These are phyloP conservation scores for Passalora sequoiae DNA, from an alignment of 2,329 filamentous ascomycete genomes.

Conservation along the genomic window DNA sequence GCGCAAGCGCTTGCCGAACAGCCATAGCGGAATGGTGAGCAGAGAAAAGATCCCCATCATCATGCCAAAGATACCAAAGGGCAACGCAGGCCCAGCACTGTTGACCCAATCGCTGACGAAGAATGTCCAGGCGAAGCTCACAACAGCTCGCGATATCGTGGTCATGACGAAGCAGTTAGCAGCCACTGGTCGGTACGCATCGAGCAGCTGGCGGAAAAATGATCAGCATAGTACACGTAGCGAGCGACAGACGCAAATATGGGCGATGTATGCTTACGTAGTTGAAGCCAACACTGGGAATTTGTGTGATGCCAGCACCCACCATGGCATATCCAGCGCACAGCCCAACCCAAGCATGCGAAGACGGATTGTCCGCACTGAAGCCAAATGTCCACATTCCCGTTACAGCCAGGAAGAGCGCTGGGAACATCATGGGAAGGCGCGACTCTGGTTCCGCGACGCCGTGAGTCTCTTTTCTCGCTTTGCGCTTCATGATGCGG, in stretches of 20 bases:
- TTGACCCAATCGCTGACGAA: slow-evolving; percentile 49
- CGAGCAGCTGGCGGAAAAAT: slow-evolving; percentile 40
- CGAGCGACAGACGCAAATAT: not conserved
- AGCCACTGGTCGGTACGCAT: slow-evolving; percentile 45
- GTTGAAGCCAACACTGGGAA: slow-evolving; percentile 41
- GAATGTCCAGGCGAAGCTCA: slow-evolving; percentile 53
- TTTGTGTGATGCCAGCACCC: slow-evolving; percentile 40
- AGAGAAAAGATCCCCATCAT: slow-evolving; percentile 47
- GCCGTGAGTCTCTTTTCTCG: slow-evolving; percentile 35
- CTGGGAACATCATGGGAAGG: slow-evolving; percentile 37
- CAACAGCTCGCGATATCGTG: slow-evolving; percentile 45
- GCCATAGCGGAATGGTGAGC: slow-evolving; percentile 37
- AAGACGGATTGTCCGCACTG: slow-evolving; percentile 35
- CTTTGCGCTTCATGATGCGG: slow-evolving; percentile 34
- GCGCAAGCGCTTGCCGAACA: slow-evolving; percentile 38
- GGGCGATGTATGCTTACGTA: too few relatives aligned
- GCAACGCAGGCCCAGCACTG: slow-evolving; percentile 41
- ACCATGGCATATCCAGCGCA: slow-evolving; percentile 39
- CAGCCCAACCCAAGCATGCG: slow-evolving; percentile 38
- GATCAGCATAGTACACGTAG: slow-evolving; percentile 6
- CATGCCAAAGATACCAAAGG: slow-evolving; percentile 52
- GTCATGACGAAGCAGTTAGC: slow-evolving; percentile 53
- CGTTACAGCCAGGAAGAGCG: slow-evolving; percentile 35
- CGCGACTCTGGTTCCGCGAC: slow-evolving; percentile 39
- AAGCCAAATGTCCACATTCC: slow-evolving; percentile 40